Evolutionary conservation across 2,329 filamentous ascomycete genomes (phyloP).

Genomic region (Verticillium klebahnii): DNA sequence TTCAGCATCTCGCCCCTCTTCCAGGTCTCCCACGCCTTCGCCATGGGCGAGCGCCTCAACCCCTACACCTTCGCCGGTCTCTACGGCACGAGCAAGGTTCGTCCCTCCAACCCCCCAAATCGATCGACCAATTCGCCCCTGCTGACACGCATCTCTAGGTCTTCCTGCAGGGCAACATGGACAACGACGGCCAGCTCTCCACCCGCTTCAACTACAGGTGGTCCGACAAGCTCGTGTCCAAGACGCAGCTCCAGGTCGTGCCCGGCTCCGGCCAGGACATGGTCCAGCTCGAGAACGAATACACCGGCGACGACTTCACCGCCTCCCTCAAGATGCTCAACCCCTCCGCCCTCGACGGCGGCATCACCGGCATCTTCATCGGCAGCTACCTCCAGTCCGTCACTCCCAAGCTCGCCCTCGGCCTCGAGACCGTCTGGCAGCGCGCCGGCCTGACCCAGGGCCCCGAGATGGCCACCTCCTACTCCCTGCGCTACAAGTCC

Average conservation of each 20-base stretch:
- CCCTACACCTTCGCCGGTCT: conserved; percentile 94
- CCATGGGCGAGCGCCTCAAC: conserved; percentile 87
- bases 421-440: conserved; percentile 92
- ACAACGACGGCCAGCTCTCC: conserved; percentile 84
- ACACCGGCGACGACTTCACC: conserved; percentile 88
- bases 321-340: conserved; percentile 92
- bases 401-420: conserved; percentile 80
- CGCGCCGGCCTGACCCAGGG: conserved; percentile 76
- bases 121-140: neutral
- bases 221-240: conserved; percentile 74
- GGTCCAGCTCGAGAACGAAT: conserved; percentile 93
- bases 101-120: conserved; percentile 20
- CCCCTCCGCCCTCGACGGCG: conserved; percentile 88
- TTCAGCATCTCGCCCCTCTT: conserved; percentile 93
- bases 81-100: conserved; percentile 87
- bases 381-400: conserved; percentile 93
- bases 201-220: conserved; percentile 93
- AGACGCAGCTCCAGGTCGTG: conserved; percentile 81
- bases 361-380: conserved; percentile 90
- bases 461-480: conserved; percentile 87
- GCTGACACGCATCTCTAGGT: conserved; percentile 51
- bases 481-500: conserved; percentile 86
- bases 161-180: conserved; percentile 92
- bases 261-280: conserved; percentile 76
- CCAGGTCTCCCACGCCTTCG: conserved; percentile 95